phyloP scores from a whole-genome alignment of 192 early-diverging fungal species.

The Spizellomyces punctatus region DNA sequence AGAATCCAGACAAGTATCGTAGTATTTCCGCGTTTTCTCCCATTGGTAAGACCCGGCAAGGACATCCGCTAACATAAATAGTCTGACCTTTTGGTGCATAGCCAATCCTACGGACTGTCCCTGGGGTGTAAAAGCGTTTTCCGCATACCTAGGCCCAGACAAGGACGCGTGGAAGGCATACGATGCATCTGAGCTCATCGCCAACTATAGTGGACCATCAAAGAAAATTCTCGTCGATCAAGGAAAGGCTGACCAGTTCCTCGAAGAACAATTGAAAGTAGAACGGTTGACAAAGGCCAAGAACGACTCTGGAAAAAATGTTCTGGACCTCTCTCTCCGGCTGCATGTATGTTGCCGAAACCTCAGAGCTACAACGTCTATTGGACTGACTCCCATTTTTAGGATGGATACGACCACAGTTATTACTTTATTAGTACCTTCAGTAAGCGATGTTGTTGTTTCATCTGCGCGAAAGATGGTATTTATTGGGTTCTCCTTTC shows the following conservation, averaged over 20 bases:
- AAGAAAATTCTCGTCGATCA: slow-evolving; percentile 58
- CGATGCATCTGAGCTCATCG: slow-evolving; percentile 75
- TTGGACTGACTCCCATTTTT: slow-evolving; percentile 44
- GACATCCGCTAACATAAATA: not conserved
- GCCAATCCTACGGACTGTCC: slow-evolving; percentile 65
- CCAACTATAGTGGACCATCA: slow-evolving; percentile 41
- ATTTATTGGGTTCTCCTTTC: not conserved
- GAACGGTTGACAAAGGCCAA: slow-evolving; percentile 56
- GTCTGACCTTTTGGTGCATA: not conserved
- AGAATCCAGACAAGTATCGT: slow-evolving; percentile 71
- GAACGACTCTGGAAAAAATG: slow-evolving; percentile 24
- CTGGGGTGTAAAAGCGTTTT: slow-evolving; percentile 84
- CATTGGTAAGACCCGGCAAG: slow-evolving; percentile 50
- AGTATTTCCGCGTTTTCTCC: slow-evolving; percentile 82
- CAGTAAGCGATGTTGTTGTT: slow-evolving; percentile 19
- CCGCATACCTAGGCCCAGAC: slow-evolving; percentile 67
- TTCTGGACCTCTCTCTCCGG: slow-evolving; percentile 20
- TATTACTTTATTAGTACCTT: slow-evolving; percentile 87
- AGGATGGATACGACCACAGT: slow-evolving; percentile 84
- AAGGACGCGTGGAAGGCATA: slow-evolving; percentile 67
- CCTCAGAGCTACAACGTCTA: slow-evolving; percentile 8
- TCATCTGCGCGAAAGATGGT: not conserved
- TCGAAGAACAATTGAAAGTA: slow-evolving; percentile 66
- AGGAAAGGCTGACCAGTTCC: slow-evolving; percentile 73
- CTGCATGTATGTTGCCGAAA: not conserved